Evolutionary conservation across 768 basidiomycete genomes (phyloP).

Genomic region (Suillus decipiens): DNA sequence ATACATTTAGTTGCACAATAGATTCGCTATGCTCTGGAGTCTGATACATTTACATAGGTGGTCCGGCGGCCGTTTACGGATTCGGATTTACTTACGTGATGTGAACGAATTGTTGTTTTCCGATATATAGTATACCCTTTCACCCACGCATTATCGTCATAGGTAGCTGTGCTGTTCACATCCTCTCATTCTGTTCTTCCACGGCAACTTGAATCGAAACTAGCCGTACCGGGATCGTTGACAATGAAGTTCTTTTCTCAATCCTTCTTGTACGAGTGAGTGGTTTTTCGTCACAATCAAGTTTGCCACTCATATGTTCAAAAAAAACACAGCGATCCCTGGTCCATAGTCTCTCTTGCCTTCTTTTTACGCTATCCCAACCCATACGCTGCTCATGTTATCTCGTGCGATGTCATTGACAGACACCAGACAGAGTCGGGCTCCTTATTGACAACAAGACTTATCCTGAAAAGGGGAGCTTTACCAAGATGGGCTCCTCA

Average conservation of each 20-base stretch:
- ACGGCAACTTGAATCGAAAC: constrained; percentile 2
- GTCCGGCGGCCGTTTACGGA: constrained; percentile 1
- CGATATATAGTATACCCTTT: background rate
- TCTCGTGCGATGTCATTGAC: constrained; percentile 94
- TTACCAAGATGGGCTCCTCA: constrained; percentile 90
- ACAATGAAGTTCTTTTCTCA: constrained; percentile 57
- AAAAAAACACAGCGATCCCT: constrained; percentile 70
- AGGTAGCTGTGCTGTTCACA: background rate
- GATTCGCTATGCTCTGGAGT: background rate
- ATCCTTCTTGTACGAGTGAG: constrained; percentile 59
- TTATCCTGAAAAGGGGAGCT: constrained; percentile 91
- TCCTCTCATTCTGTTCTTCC: background rate
- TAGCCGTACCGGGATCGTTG: constrained; percentile 37
- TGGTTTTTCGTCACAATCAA: constrained; percentile 14
- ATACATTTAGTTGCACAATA: background rate
- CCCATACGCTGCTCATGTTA: constrained; percentile 89
- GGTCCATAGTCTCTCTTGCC: constrained; percentile 89
- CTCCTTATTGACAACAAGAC: constrained; percentile 80
- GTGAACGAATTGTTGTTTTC: background rate
- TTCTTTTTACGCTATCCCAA: constrained; percentile 97
- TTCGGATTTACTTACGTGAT: constrained; percentile 11
- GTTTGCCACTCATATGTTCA: constrained; percentile 16
- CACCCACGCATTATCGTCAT: background rate
- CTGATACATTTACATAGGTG: background rate
- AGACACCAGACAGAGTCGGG: constrained; percentile 73